Evolutionary conservation across 805 yeast species (phyloP).

Genomic region (Yarrowia phangngaensis): DNA sequence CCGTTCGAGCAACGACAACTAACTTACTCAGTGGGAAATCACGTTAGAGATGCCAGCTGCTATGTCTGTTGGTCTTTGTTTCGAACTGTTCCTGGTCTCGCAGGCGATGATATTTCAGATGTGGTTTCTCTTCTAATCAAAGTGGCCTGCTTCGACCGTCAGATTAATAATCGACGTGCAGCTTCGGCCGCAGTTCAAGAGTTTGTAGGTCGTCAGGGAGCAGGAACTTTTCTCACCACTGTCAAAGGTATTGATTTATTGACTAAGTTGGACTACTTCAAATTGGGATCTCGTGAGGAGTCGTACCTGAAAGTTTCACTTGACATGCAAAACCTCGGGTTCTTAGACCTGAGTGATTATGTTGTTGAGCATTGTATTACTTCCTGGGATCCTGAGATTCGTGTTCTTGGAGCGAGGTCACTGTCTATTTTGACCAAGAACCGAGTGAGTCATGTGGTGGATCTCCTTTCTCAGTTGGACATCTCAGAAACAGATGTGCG

Average conservation of each 20-base stretch:
- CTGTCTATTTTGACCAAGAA: constrained; percentile 32
- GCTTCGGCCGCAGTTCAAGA: constrained; percentile 87
- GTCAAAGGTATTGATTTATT: constrained; percentile 44
- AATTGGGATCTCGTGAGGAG: constrained; percentile 45
- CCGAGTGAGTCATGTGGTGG: background rate
- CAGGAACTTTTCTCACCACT: constrained; percentile 37
- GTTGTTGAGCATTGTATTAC: constrained; percentile 39
- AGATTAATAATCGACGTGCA: constrained; percentile 71
- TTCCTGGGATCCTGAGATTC: constrained; percentile 44
- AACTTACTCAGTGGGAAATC: constrained; percentile 56
- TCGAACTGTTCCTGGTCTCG: constrained; percentile 40
- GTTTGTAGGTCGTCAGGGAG: constrained; percentile 70
- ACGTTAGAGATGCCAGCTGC: constrained; percentile 79
- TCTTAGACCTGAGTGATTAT: constrained; percentile 33
- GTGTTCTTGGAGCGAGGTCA: constrained; percentile 45
- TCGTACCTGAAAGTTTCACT: constrained; percentile 44
- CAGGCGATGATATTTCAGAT: constrained; percentile 29
- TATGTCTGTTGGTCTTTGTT: constrained; percentile 78
- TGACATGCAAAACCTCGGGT: constrained; percentile 32
- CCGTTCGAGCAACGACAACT: constrained; percentile 57
- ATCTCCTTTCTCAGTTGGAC: background rate
- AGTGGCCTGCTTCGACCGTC: constrained; percentile 65
- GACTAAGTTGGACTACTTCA: constrained; percentile 54
- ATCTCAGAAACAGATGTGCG: constrained; percentile 3
- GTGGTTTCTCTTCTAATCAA: constrained; percentile 45